These are phyloP conservation scores for Flagelloscypha sp. DNA, from an alignment of 768 basidiomycete species.

Conservation along the genomic window DNA sequence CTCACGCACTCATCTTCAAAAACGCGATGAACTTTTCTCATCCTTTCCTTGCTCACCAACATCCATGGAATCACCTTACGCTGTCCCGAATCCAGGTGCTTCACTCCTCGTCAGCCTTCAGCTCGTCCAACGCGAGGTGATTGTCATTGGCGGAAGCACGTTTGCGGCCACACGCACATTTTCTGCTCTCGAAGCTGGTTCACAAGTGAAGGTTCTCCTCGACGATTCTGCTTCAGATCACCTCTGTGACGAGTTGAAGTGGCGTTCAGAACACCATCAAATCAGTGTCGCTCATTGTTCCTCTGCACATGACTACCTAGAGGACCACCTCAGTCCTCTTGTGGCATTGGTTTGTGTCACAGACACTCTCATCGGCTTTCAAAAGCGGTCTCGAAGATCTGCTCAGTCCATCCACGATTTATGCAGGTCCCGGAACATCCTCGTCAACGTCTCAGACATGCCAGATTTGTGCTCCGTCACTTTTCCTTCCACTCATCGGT, in stretches of 20 bases:
- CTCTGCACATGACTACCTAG: constrained; percentile 36
- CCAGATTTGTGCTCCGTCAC: constrained; percentile 84
- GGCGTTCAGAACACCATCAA: constrained; percentile 49
- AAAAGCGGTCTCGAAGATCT: constrained; percentile 40
- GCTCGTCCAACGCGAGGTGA: no score
- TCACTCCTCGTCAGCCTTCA: no score
- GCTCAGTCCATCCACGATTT: constrained; percentile 49
- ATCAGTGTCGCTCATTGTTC: constrained; percentile 53
- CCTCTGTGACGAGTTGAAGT: constrained; percentile 69
- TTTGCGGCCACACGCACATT: constrained; percentile 84
- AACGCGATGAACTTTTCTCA: constrained; percentile 43
- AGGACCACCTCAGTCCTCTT: constrained; percentile 11
- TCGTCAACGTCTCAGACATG: constrained; percentile 82
- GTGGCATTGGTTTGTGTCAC: constrained; percentile 69
- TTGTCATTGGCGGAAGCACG: constrained; percentile 69
- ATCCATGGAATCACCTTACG: constrained; percentile 26
- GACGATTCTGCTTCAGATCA: constrained; percentile 34
- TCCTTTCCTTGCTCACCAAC: constrained; percentile 45
- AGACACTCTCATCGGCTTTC: constrained; percentile 51
- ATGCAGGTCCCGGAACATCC: constrained; percentile 53
- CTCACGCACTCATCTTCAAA: no score
- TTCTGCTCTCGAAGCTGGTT: constrained; percentile 73
- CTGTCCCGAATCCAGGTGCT: no score
- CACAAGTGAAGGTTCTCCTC: constrained; percentile 57
- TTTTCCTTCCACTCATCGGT: constrained; percentile 80